Conservation (phyloP, 257 asterid genomes). For the Rhazya stricta region DNA sequence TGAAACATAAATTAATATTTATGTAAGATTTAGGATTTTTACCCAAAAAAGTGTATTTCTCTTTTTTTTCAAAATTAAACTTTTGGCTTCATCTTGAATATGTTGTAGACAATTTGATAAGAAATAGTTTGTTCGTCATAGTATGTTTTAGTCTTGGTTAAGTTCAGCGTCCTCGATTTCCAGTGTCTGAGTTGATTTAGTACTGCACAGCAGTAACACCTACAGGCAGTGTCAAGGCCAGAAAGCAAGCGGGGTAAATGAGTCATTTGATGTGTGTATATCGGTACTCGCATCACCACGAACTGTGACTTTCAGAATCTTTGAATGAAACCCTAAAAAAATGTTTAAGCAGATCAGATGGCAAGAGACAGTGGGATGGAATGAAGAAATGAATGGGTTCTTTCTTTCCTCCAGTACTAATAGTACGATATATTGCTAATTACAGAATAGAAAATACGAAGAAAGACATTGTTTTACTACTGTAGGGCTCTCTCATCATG, state of each 20-base stretch:
- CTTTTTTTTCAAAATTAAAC: no score
- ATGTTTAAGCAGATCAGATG: not conserved
- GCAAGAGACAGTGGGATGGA: not conserved
- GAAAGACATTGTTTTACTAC: not conserved
- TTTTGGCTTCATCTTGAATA: no score
- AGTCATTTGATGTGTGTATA: not conserved
- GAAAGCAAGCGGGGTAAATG: not conserved
- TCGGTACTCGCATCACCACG: conserved; percentile 23
- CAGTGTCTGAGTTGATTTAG: no score
- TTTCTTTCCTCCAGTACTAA: not conserved
- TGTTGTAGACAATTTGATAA: not conserved
- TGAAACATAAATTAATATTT: no score
- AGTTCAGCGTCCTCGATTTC: no score
- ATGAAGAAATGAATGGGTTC: not conserved
- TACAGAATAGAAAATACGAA: not conserved
- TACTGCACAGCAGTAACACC: no score
- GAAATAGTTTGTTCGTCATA: not conserved
- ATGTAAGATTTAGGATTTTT: no score
- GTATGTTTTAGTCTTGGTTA: no score
- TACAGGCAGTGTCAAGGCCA: not conserved
- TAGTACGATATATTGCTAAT: not conserved
- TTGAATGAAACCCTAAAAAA: conserved; percentile 37
- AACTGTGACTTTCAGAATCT: conserved; percentile 28
- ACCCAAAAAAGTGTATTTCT: no score
- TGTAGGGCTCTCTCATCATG: conserved; percentile 11